Evolutionary conservation across 306 rosid genomes (phyloP).

Genomic region (Pterocarpus macrocarpus): DNA sequence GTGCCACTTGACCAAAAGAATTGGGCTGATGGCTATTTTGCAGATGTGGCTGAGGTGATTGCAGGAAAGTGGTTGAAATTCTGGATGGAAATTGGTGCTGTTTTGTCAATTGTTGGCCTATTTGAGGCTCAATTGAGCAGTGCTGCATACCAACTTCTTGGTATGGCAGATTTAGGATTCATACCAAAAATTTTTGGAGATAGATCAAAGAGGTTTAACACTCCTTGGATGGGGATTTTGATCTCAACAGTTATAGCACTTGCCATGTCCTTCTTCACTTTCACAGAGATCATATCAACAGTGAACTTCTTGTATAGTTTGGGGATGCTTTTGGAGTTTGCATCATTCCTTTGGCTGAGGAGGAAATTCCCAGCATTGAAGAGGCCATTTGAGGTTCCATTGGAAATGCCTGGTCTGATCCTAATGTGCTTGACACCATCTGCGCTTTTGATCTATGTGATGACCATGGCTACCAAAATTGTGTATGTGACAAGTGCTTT

Average conservation of each 20-base stretch:
- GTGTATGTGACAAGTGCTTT: conserved; percentile 61
- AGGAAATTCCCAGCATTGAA: conserved; percentile 59
- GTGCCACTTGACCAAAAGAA: conserved; percentile 50
- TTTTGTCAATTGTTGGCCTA: conserved; percentile 68
- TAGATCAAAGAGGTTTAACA: conserved; percentile 70
- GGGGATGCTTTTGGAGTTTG: conserved; percentile 91
- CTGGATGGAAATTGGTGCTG: conserved; percentile 83
- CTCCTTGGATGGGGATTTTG: conserved; percentile 89
- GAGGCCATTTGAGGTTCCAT: conserved; percentile 74
- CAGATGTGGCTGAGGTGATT: conserved; percentile 64
- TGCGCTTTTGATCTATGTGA: conserved; percentile 66
- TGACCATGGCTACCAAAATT: conserved; percentile 62
- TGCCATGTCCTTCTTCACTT: conserved; percentile 54
- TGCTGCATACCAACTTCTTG: conserved; percentile 76
- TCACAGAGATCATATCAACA: conserved; percentile 68
- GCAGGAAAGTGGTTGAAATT: conserved; percentile 80
- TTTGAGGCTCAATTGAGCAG: conserved; percentile 85
- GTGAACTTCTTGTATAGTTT: conserved; percentile 86
- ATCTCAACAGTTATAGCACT: conserved; percentile 64
- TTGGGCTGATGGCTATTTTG: conserved; percentile 65
- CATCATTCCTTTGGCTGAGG: conserved; percentile 71
- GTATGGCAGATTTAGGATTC: conserved; percentile 82
- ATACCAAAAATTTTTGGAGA: conserved; percentile 62
- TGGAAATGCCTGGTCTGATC: conserved; percentile 56
- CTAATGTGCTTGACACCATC: conserved; percentile 80